Conservation (phyloP, 306 rosid genomes). For the Prunus padus region DNA sequence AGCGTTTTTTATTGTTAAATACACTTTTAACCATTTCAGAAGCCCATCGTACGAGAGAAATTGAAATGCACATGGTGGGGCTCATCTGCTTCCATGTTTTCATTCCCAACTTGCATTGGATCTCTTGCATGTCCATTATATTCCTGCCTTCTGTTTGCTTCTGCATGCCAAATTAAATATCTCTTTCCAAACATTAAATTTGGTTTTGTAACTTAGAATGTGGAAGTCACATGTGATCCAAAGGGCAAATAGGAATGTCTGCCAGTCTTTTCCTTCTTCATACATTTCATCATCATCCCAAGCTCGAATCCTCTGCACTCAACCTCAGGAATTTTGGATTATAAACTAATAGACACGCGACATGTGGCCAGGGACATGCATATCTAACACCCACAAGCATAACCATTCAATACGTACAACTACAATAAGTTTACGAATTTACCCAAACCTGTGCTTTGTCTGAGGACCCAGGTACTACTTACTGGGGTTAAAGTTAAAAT, state of each 20-base stretch:
- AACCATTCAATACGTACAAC: neutral
- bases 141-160: constrained; percentile 34
- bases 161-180: constrained; percentile 21
- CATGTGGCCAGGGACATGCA: neutral
- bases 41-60: neutral
- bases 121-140: constrained; percentile 28
- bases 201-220: constrained; percentile 16
- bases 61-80: constrained; percentile 32
- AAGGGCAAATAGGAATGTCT: constrained; percentile 19
- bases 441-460: too few species aligned
- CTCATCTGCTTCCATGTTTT: constrained; percentile 29
- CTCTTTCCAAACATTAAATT: constrained; percentile 17
- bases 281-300: neutral
- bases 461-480: too few species aligned
- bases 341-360: neutral
- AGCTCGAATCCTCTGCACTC: constrained; percentile 16
- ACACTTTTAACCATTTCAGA: too few species aligned
- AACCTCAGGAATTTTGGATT: neutral
- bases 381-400: neutral
- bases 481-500: neutral
- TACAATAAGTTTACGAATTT: too few species aligned
- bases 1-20: too few species aligned
- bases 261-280: neutral
- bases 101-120: constrained; percentile 36
- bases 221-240: constrained; percentile 18